Base-by-base conservation (phyloP, 2,329 filamentous ascomycete species). In the Aspergillus oerlinghausenensis region DNA sequence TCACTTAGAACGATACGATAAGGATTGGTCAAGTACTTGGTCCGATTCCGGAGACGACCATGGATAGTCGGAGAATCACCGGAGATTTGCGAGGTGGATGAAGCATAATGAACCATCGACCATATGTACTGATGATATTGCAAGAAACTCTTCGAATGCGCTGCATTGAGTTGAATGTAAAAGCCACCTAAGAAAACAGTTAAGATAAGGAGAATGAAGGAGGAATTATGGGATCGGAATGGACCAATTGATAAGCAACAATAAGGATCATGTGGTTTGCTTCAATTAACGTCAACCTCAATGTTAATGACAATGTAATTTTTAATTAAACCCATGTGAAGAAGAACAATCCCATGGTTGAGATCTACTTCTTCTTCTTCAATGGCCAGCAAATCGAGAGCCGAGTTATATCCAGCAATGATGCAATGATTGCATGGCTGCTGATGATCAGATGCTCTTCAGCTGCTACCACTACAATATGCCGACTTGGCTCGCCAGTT, bases 31-130 rank as follows among this genome's bases (percentile, higher is more conserved):
- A 38, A 38, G 32, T 17, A 17, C 14, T 38, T 35, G n/a, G 40
- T 57, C 55, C 55, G 55, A 54, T 50, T 11, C 29, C 55, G 55
- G 55, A 57, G 47, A 35, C 42, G 25, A 47, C 26, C 17, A 23
- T 47, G 52, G 52, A 40, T 19, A 42, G 10, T 35, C 52, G 52
- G 52, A 35, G 52, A 35, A 47, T 54, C 42, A 49, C 48, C 52
- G 28, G 19, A 45, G 42, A 45, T 23, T 45, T 11, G 42, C 11
- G 11, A 14, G 4, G 21, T 21, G 10, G 40, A 42, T 7, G 40
- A 43, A 43, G 17, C n/a, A 3, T 21, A 8, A 43, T 2, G 3
- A 21, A 6, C 3, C 19, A 11, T 23, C 1, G 8, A 23, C 8
- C 19, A 11, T 45, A 14, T 0, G 14, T 17, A 17, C 32, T 35